Evolutionary conservation across 495 filamentous ascomycete species (phyloP).

Genomic region (Penicillium fimorum): DNA sequence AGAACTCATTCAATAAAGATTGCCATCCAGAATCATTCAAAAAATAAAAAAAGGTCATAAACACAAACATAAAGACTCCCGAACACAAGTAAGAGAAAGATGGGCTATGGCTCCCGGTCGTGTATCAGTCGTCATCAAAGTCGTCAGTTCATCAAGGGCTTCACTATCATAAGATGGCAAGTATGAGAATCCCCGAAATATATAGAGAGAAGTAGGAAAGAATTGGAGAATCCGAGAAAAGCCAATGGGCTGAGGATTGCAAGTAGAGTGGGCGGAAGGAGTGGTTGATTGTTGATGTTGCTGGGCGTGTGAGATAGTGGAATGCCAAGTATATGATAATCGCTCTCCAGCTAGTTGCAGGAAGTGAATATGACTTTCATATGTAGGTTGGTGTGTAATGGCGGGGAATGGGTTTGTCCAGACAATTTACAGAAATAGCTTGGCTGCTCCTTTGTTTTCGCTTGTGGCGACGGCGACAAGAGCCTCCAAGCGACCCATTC

Average conservation of each 20-base stretch:
- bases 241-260: neutral
- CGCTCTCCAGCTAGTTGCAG: slow-evolving; percentile 2
- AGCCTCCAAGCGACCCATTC: slow-evolving; percentile 74
- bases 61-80: slow-evolving; percentile 22
- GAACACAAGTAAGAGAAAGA: slow-evolving; percentile 15
- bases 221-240: neutral
- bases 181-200: slow-evolving; percentile 2
- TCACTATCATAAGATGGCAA: slow-evolving; percentile 12
- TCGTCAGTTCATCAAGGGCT: slow-evolving; percentile 44
- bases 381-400: slow-evolving; percentile 2
- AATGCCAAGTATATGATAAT: slow-evolving; percentile 6
- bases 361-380: neutral
- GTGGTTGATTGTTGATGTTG: neutral
- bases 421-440: slow-evolving; percentile 37
- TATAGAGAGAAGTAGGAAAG: slow-evolving; percentile 2
- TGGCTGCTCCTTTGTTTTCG: slow-evolving; percentile 63
- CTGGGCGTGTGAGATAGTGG: slow-evolving; percentile 4
- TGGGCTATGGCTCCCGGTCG: slow-evolving; percentile 23
- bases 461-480: slow-evolving; percentile 88
- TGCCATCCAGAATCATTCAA: slow-evolving; percentile 17
- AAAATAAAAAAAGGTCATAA: slow-evolving; percentile 16
- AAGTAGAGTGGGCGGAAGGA: slow-evolving; percentile 5
- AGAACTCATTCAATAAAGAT: slow-evolving; percentile 23
- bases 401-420: slow-evolving; percentile 4
- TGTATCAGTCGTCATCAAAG: slow-evolving; percentile 40